These are phyloP conservation scores for Iris pallida DNA, from an alignment of 116 monocot species.

Conservation along the genomic window DNA sequence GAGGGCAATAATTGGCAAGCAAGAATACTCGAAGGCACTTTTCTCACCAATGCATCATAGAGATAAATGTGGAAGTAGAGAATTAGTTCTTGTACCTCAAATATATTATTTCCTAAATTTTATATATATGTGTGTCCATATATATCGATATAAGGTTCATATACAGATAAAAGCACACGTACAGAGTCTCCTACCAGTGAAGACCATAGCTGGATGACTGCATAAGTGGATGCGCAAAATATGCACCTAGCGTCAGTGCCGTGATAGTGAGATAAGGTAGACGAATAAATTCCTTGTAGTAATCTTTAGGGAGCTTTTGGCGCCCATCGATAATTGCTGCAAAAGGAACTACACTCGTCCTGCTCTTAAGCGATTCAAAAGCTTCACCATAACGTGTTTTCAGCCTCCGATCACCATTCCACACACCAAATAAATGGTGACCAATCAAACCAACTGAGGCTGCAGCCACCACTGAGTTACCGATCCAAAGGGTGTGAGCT, in stretches of 20 bases:
- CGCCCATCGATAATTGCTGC: conserved; percentile 85
- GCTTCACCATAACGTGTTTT: conserved; percentile 55
- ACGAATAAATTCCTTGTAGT: conserved; percentile 86
- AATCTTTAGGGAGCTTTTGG: conserved; percentile 80
- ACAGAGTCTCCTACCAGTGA: conserved; percentile 54
- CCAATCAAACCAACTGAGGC: conserved; percentile 77
- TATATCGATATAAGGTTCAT: too few relatives aligned
- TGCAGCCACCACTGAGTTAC: conserved; percentile 72
- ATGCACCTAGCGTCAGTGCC: conserved; percentile 63
- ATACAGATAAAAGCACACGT: too few relatives aligned
- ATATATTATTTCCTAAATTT: too few relatives aligned
- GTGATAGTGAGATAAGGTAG: conserved; percentile 78
- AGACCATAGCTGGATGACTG: conserved; percentile 82
- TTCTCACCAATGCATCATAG: too few relatives aligned
- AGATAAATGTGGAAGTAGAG: too few relatives aligned
- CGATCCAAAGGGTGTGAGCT: conserved; percentile 92
- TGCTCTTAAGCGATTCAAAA: conserved; percentile 55
- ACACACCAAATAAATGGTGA: conserved; percentile 91
- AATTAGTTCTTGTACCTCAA: too few relatives aligned
- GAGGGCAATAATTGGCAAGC: too few relatives aligned
- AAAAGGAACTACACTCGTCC: conserved; percentile 85
- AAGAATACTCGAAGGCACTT: too few relatives aligned
- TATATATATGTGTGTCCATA: too few relatives aligned
- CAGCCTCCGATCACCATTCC: conserved; percentile 94
- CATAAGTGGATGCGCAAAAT: conserved; percentile 30